These are phyloP conservation scores for Saccharomyces jurei DNA, from an alignment of 805 yeast species.

Conservation along the genomic window DNA sequence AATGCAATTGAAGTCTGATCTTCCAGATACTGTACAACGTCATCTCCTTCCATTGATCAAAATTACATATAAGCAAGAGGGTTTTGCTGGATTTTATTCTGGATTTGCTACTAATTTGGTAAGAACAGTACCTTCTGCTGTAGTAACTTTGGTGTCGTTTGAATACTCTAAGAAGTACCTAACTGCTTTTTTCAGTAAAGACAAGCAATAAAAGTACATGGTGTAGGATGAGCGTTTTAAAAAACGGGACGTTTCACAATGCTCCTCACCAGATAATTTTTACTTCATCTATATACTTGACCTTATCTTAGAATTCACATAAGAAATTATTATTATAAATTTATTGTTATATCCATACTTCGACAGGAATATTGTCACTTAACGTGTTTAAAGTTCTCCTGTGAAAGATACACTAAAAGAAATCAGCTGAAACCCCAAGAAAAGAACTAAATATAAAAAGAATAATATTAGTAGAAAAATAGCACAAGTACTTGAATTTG, in stretches of 20 bases:
- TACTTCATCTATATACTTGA: not conserved
- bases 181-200: not conserved
- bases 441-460: not conserved
- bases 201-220: not conserved
- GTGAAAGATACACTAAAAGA: not conserved
- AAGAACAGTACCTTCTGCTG: conserved; percentile 90
- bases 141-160: conserved; percentile 88
- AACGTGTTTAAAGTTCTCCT: too few relatives aligned
- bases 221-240: not conserved
- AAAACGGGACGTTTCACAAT: not conserved
- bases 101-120: conserved; percentile 82
- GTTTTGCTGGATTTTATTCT: conserved; percentile 74
- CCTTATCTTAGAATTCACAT: not conserved
- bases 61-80: conserved; percentile 46
- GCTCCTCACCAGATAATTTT: not conserved
- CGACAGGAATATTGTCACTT: too few relatives aligned
- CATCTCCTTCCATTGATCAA: conserved; percentile 22
- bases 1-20: conserved; percentile 52
- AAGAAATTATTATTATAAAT: not conserved
- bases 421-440: too few relatives aligned
- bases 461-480: too few relatives aligned
- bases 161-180: conserved; percentile 40
- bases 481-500: too few relatives aligned
- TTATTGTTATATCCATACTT: too few relatives aligned
- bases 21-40: conserved; percentile 19